Percentiles rank a stretch among this genome's conserved stretches.
Conservation (phyloP, 768 basidiomycete genomes). For the Auricularia sp. region DNA sequence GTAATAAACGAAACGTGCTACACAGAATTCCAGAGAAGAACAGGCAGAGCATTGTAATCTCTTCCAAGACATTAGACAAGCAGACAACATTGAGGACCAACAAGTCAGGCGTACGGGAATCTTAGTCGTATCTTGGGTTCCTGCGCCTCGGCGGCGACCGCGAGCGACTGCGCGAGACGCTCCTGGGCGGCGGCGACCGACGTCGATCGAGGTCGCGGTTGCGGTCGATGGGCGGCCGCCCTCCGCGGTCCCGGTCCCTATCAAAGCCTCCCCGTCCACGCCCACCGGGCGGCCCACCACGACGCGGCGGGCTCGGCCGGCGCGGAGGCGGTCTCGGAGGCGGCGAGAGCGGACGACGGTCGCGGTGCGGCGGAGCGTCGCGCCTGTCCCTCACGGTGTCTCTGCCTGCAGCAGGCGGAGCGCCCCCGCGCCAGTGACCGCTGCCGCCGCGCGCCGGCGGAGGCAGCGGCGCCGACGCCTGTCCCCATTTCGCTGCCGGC, state of each 20-base stretch:
- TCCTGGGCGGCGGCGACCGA: not conserved
- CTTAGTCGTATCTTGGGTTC: no score
- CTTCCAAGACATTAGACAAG: no score
- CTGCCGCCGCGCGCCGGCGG: slow-evolving; percentile 16
- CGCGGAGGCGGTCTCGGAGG: not conserved
- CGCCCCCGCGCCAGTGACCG: slow-evolving; percentile 40
- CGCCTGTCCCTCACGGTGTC: slow-evolving; percentile 73
- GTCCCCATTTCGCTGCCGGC: slow-evolving; percentile 11
- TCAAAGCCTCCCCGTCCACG: not conserved
- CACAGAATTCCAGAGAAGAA: no score
- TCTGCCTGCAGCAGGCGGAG: slow-evolving; percentile 31
- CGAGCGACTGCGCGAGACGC: not conserved
- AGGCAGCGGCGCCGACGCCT: slow-evolving; percentile 8
- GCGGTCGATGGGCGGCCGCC: not conserved
- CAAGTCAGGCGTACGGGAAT: no score
- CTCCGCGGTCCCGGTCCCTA: not conserved
- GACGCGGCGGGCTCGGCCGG: not conserved
- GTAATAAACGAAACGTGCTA: no score
- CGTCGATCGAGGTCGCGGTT: not conserved
- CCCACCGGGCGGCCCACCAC: not conserved
- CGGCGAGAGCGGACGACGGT: slow-evolving; percentile 13
- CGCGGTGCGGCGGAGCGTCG: slow-evolving; percentile 28
- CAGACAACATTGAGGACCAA: no score
- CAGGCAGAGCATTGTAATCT: no score
- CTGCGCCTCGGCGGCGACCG: no score